Base-by-base conservation (phyloP, 2,329 filamentous ascomycete species). In the Thermochaetoides dissita region DNA sequence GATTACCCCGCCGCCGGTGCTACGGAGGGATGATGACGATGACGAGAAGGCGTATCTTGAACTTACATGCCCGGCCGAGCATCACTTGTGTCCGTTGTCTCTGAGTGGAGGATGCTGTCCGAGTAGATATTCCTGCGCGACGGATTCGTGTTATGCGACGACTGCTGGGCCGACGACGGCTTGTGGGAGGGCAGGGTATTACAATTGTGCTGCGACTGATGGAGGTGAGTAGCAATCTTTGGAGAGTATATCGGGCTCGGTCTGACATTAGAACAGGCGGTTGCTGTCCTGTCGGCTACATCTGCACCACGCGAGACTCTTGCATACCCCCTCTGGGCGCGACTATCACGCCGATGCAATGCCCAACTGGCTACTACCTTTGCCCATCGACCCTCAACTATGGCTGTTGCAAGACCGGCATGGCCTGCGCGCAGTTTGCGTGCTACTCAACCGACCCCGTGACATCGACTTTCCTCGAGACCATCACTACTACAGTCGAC, bases 391-490 rank as follows among this genome's bases (percentile, higher is more conserved):
- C 67, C 1, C 49, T 70, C 4, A 66, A 65, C 40, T 69, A 65
- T 44, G 73, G 72, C 0, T 77, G 74, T 48, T 78, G 74, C 51
- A 57, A 56, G 2, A 63, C 56, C 37, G 67, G 66, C 5, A 64
- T 69, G 61, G 66, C 56, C 28, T 78, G 74, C 50, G 72, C 63
- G 2, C 41, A 54, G 2, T 57, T 52, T 11, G 55, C 52, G 10
- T 78, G 74, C 51, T 76, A 71, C 45, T 59, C 64, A 1, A 71
- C 66, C 0, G 58, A 57, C 0, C 63, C 68, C 1, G 53, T 60
- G 1, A 74, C 70, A 0, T 57, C 62, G n/a, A 66, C 63, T 1
- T 52, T 67, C 6, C 65, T 64, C 1, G 57, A 62, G 32, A 61
- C 61, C 0, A 49, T 65, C 8, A 74, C 69, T 2, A 69, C 65